Base-by-base conservation (phyloP, 116 monocot genomes). In the Papilionanthe hybrid region DNA sequence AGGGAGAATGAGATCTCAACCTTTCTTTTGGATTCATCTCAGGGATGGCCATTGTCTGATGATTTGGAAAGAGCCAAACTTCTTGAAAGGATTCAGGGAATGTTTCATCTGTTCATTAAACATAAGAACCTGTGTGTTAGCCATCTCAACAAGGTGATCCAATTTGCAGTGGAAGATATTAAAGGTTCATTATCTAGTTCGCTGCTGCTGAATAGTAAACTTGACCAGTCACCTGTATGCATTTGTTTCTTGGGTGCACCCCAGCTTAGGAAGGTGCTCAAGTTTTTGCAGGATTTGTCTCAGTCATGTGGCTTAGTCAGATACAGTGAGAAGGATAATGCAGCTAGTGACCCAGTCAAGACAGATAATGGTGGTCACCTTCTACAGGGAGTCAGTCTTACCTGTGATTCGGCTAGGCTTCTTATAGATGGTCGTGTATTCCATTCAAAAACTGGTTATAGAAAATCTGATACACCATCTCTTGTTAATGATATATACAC, bases 261-360 rank as follows among this genome's bases (percentile, higher is more conserved):
- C 42, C 88, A 91, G 73, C 94, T 97, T 72, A 83, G 81, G 75
- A 89, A 94, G 72, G 75, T 94, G 18, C 79, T 91, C 55, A 92
- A 94, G 67, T 97, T 92, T 75, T 84, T 97, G 81, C 97, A 94
- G 83, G 97, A 97, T 7, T 83, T 97, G 41, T 88, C 83, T 55
- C 94, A 97, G 65, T 86, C 91, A 65, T 88, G 90, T 79, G 94
- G 94, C 6, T 80, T 92, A 27, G 84, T 82, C 5, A 87, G 84
- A 80, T 83, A 83, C 49, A 42, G 81, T 69, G 91, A 94, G 50
- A 92, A 88, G 77, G 87, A 88, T 79, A 57, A 41, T 75, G 45
- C 76, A 41, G 68, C 77, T 57, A 74, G 30, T 78, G 91, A 90
- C 77, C 65, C 74, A 32, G 83, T 82, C 79, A 78, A 18, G 81